Evolutionary conservation across 805 yeast species (phyloP), one percentile per base, ranked within the genome.

Genomic region (Candida namnaoensis): DNA sequence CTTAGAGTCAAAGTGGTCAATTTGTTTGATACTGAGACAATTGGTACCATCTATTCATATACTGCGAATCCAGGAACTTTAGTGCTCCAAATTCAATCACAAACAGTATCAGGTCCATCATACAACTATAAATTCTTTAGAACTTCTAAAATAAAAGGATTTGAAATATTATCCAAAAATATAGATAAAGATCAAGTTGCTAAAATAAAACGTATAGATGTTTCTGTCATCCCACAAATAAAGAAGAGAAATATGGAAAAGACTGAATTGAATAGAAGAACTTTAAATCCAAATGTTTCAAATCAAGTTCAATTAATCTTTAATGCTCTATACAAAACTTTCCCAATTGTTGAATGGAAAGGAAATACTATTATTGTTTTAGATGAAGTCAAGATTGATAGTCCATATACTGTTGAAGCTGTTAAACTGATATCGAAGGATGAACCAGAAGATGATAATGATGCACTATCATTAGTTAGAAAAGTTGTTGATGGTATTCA

Each of bases 41-140:
- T 68, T n/a, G 95, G 93, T 1, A 63, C 70, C 30, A 70, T 85
- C 34, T 80, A 78, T 56, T 71, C 88, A 9, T 80, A 74, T 56
- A 74, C 76, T 43, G 65, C 79, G 7, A 42, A 44, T 7, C 69
- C 67, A 41, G 62, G 47, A 50, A 56, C 66, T 1, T 47, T 68
- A 1, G 61, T 67, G 43, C 64, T 57, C 3, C 56, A 54, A 36
- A 28, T 48, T 2, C 14, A 15, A 4, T 24, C 36, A 0, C 39
- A 35, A 7, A 40, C 43, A 1, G 41, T 43, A 1, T 35, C 39
- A 2, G 50, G 49, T 3, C 34, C 43, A 2, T 36, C 53, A 5
- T 53, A 41, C 46, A 53, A 57, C 32, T 79, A 74, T 57, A 69
- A 73, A 44, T 61, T 82, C 38, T 62, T 82, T 40, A 79, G 78